These are phyloP conservation scores for Omphalea diandra DNA, from an alignment of 441 rosid species.

Conservation along the genomic window DNA sequence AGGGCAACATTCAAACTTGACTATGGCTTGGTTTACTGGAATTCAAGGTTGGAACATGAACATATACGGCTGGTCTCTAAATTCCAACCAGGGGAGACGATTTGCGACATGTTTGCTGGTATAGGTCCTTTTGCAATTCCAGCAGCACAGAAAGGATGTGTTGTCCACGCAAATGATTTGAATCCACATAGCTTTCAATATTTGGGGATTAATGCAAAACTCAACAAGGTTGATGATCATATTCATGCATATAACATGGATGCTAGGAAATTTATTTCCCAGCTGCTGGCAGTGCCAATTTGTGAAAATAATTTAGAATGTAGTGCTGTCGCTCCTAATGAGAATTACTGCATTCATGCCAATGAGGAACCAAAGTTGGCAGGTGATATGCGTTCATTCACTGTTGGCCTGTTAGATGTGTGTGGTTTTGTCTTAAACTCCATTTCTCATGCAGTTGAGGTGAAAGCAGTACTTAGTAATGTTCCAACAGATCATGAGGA, in stretches of 20 bases:
- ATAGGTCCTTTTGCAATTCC: conserved; percentile 96
- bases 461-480: conserved; percentile 26
- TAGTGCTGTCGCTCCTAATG: conserved; percentile 31
- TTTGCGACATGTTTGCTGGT: conserved; percentile 96
- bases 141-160: conserved; percentile 90
- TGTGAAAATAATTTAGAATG: conserved; percentile 36
- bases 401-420: conserved; percentile 2
- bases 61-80: conserved; percentile 75
- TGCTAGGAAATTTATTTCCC: conserved; percentile 76
- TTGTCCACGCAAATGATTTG: conserved; percentile 84
- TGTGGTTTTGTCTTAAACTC: conserved; percentile 18
- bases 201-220: conserved; percentile 77
- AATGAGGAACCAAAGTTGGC: conserved; percentile 23
- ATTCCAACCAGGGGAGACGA: conserved; percentile 72
- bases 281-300: conserved; percentile 51
- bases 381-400: conserved; percentile 37
- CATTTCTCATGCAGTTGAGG: conserved; percentile 27
- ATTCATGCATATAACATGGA: conserved; percentile 75
- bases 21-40: conserved; percentile 86
- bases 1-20: conserved; percentile 93
- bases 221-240: conserved; percentile 73
- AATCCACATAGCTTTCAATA: conserved; percentile 80
- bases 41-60: conserved; percentile 94
- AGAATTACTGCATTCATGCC: conserved; percentile 20
- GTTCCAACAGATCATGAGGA: conserved; percentile 27